Percentiles rank a stretch among this genome's conserved stretches.
These are phyloP conservation scores for Zhuliangozyma blackwelliae DNA, from an alignment of 1,139 yeast genomes.

Conservation along the genomic window DNA sequence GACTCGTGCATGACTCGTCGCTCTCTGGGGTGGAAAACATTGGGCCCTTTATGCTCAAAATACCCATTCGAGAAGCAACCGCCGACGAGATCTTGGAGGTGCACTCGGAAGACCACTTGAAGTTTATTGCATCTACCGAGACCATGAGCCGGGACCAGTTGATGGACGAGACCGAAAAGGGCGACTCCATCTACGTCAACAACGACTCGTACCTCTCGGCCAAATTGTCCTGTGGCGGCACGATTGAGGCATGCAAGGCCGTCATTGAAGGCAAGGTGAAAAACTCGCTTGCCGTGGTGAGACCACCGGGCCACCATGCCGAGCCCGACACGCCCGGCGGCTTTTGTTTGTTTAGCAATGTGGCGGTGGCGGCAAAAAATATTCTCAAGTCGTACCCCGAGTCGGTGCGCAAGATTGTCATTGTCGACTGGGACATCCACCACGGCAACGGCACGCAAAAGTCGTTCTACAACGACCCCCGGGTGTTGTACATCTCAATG, in stretches of 20 bases:
- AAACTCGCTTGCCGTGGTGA: slow-evolving; percentile 88
- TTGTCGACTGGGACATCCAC: slow-evolving; percentile 96
- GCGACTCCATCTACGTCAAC: slow-evolving; percentile 93
- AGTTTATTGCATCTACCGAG: slow-evolving; percentile 71
- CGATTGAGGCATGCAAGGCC: slow-evolving; percentile 93
- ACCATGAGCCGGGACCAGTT: slow-evolving; percentile 75
- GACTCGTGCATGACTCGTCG: slow-evolving; percentile 76
- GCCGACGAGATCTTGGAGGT: slow-evolving; percentile 83
- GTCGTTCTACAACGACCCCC: slow-evolving; percentile 82
- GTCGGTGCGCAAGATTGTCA: slow-evolving; percentile 74
- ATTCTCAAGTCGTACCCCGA: slow-evolving; percentile 83
- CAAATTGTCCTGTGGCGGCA: slow-evolving; percentile 91
- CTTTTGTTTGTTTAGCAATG: slow-evolving; percentile 92
- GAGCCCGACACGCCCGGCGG: slow-evolving; percentile 98
- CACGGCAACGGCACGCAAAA: slow-evolving; percentile 98
- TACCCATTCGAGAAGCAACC: slow-evolving; percentile 87
- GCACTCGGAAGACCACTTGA: slow-evolving; percentile 77
- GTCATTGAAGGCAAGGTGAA: slow-evolving; percentile 91
- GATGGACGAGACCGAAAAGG: slow-evolving; percentile 79
- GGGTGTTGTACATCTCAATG: slow-evolving; percentile 84
- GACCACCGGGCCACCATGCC: slow-evolving; percentile 99
- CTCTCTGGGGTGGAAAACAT: slow-evolving; percentile 76
- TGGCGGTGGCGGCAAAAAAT: slow-evolving; percentile 93
- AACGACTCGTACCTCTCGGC: slow-evolving; percentile 89
- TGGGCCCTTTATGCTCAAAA: slow-evolving; percentile 84